phyloP scores from a whole-genome alignment of 2,329 filamentous ascomycete species.

The Sordariomycetes sp. region DNA sequence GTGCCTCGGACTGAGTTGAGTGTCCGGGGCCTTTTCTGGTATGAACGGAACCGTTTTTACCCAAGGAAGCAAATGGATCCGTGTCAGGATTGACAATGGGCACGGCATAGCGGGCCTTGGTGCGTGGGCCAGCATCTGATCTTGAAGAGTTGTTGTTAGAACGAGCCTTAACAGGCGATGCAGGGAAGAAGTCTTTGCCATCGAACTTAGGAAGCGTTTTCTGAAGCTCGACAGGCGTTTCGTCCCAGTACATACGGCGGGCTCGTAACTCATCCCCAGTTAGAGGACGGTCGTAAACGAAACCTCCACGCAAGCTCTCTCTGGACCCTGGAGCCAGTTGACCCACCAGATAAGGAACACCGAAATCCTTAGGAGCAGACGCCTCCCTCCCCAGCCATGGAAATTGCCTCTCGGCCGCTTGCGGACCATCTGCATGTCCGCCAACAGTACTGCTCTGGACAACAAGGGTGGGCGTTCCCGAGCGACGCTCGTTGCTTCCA shows the following conservation, averaged over 20 bases:
- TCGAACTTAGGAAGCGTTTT: slow-evolving; percentile 54
- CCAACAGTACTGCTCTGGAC: too few relatives aligned
- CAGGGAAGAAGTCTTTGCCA: slow-evolving; percentile 54
- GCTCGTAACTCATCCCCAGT: slow-evolving; percentile 50
- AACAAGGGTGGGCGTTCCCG: too few relatives aligned
- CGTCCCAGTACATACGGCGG: slow-evolving; percentile 52
- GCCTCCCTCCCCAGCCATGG: too few relatives aligned
- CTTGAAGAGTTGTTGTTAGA: slow-evolving; percentile 3
- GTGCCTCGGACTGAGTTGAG: slow-evolving; percentile 22
- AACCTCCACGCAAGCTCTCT: slow-evolving; percentile 39
- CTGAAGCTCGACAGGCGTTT: slow-evolving; percentile 38
- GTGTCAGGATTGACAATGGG: slow-evolving; percentile 3
- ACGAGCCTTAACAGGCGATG: slow-evolving; percentile 38
- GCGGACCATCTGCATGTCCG: too few relatives aligned
- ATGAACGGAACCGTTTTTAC: slow-evolving; percentile 7
- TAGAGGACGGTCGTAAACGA: slow-evolving; percentile 45
- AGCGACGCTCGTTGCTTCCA: background rate
- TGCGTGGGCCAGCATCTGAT: background rate
- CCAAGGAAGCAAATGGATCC: slow-evolving; percentile 13
- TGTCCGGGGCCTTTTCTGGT: slow-evolving; percentile 14
- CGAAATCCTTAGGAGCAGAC: slow-evolving; percentile 2
- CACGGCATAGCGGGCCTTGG: background rate
- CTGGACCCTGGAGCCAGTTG: slow-evolving; percentile 33
- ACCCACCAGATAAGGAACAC: slow-evolving; percentile 45
- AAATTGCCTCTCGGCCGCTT: too few relatives aligned